phyloP scores from a whole-genome alignment of 78 protist species.

The Monocercomonoides exilis region DNA sequence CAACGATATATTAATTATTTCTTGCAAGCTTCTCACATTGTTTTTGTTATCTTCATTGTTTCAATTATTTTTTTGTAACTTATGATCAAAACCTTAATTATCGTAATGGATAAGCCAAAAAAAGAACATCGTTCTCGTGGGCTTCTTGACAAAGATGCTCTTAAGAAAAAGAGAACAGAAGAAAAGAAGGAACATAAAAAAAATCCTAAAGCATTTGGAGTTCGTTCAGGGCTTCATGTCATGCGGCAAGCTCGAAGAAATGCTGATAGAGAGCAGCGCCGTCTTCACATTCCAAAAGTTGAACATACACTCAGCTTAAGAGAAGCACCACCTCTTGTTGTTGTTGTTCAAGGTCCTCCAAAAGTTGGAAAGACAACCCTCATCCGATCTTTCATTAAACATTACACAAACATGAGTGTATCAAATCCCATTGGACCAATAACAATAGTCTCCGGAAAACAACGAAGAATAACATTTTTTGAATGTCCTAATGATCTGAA shows the following conservation, averaged over 20 bases:
- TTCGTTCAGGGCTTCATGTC: not conserved
- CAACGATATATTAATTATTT: too few relatives aligned
- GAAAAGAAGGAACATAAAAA: too few relatives aligned
- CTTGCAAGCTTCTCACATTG: too few relatives aligned
- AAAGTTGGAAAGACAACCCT: slow-evolving; percentile 87
- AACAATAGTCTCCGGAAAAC: slow-evolving; percentile 75
- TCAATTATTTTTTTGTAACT: too few relatives aligned
- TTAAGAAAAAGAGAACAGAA: too few relatives aligned
- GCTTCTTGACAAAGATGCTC: too few relatives aligned
- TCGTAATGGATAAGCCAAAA: too few relatives aligned
- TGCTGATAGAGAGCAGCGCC: slow-evolving; percentile 47
- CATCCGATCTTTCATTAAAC: slow-evolving; percentile 85
- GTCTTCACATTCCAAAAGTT: slow-evolving; percentile 57
- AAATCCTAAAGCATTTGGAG: slow-evolving; percentile 11
- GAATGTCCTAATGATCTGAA: slow-evolving; percentile 89
- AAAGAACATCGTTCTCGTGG: too few relatives aligned
- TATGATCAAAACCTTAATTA: too few relatives aligned
- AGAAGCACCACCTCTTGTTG: slow-evolving; percentile 75
- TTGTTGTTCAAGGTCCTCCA: slow-evolving; percentile 91
- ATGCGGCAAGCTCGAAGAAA: not conserved
- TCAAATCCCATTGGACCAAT: slow-evolving; percentile 75
- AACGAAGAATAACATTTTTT: slow-evolving; percentile 82
- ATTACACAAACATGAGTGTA: slow-evolving; percentile 74
- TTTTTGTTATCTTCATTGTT: too few relatives aligned
- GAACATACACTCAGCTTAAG: slow-evolving; percentile 57